Evolutionary conservation across 1,284 basidiomycete genomes (phyloP).

Genomic region (Sporisorium graminicola): DNA sequence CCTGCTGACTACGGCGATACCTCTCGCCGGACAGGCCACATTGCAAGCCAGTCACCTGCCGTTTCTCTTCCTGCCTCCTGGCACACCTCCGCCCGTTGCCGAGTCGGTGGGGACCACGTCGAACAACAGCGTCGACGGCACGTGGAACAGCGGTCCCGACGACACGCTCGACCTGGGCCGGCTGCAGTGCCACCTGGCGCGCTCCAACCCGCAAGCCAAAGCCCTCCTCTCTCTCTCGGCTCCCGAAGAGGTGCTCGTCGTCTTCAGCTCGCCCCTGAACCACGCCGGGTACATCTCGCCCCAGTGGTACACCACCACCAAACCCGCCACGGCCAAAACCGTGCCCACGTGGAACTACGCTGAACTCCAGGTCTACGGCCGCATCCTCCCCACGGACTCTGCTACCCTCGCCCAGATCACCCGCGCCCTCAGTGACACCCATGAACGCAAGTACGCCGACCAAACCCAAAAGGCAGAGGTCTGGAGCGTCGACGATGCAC

Average conservation of each 20-base stretch:
- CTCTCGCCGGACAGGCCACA: conserved; percentile 10
- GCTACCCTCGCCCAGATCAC: conserved; percentile 9
- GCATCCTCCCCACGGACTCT: not conserved
- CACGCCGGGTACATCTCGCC: conserved; percentile 45
- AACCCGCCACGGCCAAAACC: conserved; percentile 44
- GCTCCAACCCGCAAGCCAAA: conserved; percentile 53
- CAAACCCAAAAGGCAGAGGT: not conserved
- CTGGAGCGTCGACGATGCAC: conserved; percentile 71
- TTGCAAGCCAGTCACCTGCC: conserved; percentile 48
- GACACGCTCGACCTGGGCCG: conserved; percentile 7
- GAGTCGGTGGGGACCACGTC: no score
- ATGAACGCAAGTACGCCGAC: conserved; percentile 8
- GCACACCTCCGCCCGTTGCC: not conserved
- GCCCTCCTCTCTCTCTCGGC: conserved; percentile 14
- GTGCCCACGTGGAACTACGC: conserved; percentile 60
- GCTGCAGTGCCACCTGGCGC: conserved; percentile 42
- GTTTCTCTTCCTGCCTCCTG: conserved; percentile 14
- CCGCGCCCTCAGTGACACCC: conserved; percentile 12
- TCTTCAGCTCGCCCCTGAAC: conserved; percentile 31
- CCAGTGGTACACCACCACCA: conserved; percentile 40
- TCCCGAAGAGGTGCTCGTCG: conserved; percentile 21
- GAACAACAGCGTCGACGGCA: not conserved
- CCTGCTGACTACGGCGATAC: conserved; percentile 45
- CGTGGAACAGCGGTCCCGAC: not conserved
- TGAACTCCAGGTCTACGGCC: conserved; percentile 48